These are phyloP conservation scores for Schizonepeta tenuifolia DNA, from an alignment of 257 asterid genomes.

Conservation along the genomic window DNA sequence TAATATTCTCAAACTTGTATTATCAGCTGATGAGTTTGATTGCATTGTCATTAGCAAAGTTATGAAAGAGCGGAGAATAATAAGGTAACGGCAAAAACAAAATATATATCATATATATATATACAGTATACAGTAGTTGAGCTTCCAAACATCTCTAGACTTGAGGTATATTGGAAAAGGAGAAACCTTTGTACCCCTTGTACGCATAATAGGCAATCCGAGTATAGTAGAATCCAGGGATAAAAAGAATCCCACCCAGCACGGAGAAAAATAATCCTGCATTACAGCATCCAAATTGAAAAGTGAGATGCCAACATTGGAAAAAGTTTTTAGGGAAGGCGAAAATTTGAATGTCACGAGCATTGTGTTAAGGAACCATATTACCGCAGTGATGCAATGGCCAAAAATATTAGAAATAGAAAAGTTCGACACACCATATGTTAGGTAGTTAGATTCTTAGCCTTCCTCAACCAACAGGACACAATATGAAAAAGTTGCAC, in stretches of 20 bases:
- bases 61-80: neutral
- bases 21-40: constrained; percentile 8
- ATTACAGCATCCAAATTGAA: constrained; percentile 15
- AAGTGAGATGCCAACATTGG: neutral
- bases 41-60: constrained; percentile 22
- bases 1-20: neutral
- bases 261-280: constrained; percentile 74
- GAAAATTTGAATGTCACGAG: neutral
- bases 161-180: constrained; percentile 79
- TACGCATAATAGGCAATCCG: constrained; percentile 86
- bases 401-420: neutral
- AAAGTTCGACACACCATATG: neutral
- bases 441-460: neutral
- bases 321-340: neutral
- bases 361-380: neutral
- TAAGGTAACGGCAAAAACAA: constrained; percentile 4
- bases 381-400: neutral
- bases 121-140: constrained; percentile 29
- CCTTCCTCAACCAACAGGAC: constrained; percentile 1
- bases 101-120: neutral
- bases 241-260: constrained; percentile 76
- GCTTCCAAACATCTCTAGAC: constrained; percentile 46
- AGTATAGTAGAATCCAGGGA: constrained; percentile 86
- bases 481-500: neutral
- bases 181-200: constrained; percentile 90